Evolutionary conservation across 1,139 yeast genomes (phyloP), one percentile per base, ranked within the genome.

Genomic region (Suhomyces chickasaworum): DNA sequence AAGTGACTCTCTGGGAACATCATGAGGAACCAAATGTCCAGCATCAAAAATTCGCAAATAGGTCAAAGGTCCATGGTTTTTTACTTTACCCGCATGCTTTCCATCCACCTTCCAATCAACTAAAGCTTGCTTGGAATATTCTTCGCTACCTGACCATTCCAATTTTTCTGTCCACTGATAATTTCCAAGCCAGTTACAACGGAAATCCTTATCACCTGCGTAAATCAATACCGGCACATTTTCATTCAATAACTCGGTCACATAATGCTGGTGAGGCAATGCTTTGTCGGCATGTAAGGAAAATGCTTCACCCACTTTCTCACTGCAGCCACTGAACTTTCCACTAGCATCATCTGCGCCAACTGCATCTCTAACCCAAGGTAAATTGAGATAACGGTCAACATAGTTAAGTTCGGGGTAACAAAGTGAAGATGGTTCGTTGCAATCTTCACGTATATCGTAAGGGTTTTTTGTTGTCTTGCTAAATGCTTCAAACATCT

Each of bases 21-120:
- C 46, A 23, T 41, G 41, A 7, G 50, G 50, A 6, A 81, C 86
- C 87, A 83, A 81, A 61, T 83, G 88, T 20, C 87, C 87, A 46
- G 84, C 86, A 51, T 77, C 81, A 55, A 68, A 81, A 5, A 83
- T 72, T 59, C 86, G 73, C 55, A 82, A 66, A 64, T 78, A 83
- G 3, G 86, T 79, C 51, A 83, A 74, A 39, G 73, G 68, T 17
- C 75, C 75, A 53, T 64, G 69, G 53, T 75, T 72, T 61, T 81
- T 80, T 23, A 78, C 79, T 49, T 76, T 73, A 49, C 88, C 89
- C 2, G 81, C 82, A 47, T 66, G 62, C 60, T 75, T 70, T 20
- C 77, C 77, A 41, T 64, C 63, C 15, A 65, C 63, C 47, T 49
- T 52, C 81, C 81, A 77, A 7, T 75, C 71, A 49, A 57, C 54